Evolutionary conservation across 2,329 filamentous ascomycete genomes (phyloP).

Genomic region (Aotearoamyces nothofagi): DNA sequence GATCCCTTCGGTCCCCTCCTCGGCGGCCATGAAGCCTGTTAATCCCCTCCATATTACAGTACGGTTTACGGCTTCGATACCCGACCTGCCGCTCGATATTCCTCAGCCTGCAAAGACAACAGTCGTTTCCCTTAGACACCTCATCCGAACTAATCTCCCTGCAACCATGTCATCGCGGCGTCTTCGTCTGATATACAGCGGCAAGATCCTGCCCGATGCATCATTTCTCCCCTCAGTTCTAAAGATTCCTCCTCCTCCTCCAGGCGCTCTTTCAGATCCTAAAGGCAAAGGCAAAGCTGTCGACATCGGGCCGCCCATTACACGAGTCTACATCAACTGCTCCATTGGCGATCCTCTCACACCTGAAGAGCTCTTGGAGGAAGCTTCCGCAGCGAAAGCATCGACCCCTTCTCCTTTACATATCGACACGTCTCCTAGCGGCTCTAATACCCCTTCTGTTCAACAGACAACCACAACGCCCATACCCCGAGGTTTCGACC

Average conservation of each 20-base stretch:
- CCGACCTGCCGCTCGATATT: slow-evolving; percentile 71
- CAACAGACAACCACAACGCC: too few species aligned
- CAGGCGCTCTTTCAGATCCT: slow-evolving; percentile 18
- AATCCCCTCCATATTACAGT: slow-evolving; percentile 60
- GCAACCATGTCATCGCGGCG: slow-evolving; percentile 46
- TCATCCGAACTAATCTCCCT: slow-evolving; percentile 60
- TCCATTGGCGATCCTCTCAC: slow-evolving; percentile 69
- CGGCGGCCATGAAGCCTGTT: too few species aligned
- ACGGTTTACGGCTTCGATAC: slow-evolving; percentile 75
- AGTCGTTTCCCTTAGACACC: slow-evolving; percentile 64
- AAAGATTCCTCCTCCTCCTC: slow-evolving; percentile 39
- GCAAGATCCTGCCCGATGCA: slow-evolving; percentile 68
- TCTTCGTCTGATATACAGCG: slow-evolving; percentile 79
- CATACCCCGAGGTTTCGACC: slow-evolving; percentile 71
- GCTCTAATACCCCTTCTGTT: slow-evolving; percentile 6
- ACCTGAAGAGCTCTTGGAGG: slow-evolving; percentile 50
- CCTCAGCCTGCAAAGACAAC: slow-evolving; percentile 52
- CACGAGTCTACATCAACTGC: slow-evolving; percentile 79
- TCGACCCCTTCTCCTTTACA: slow-evolving; percentile 2
- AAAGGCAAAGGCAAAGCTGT: slow-evolving; percentile 56
- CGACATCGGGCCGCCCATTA: slow-evolving; percentile 21
- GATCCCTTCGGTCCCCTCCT: too few species aligned
- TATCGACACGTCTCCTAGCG: slow-evolving; percentile 3
- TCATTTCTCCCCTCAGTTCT: slow-evolving; percentile 54
- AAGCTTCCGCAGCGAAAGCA: slow-evolving; percentile 28